A percentile compares a stretch with the other conserved stretches of the same genome.
phyloP scores from a whole-genome alignment of 179 eudicot genomes.

The Beta corolliflora region DNA sequence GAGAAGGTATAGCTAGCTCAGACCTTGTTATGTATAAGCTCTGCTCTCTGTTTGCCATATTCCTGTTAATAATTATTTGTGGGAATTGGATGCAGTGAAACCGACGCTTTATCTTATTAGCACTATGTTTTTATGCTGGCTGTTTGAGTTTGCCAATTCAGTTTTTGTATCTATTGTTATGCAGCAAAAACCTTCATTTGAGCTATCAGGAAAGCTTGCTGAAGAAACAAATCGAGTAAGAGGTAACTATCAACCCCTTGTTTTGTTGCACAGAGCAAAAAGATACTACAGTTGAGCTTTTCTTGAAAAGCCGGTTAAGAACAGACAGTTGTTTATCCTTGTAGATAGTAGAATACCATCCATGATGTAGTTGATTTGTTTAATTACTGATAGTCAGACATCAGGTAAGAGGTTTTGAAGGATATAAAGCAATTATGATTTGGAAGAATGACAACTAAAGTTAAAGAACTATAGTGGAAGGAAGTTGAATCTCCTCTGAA shows the following conservation, averaged over 20 bases:
- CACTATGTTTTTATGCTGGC: background rate
- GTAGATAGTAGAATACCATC: background rate
- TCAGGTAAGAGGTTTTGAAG: background rate
- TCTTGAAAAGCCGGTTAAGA: background rate
- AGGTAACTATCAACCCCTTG: slow-evolving; percentile 46
- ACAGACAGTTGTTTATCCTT: background rate
- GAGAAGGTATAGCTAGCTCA: slow-evolving; percentile 51
- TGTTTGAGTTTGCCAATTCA: background rate
- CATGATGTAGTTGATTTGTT: background rate
- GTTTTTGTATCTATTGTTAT: slow-evolving; percentile 8
- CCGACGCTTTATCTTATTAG: background rate
- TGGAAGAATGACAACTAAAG: background rate
- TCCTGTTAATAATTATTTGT: background rate
- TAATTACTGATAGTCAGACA: background rate
- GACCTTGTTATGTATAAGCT: background rate
- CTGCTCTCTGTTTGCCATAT: slow-evolving; percentile 6
- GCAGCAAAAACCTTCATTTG: slow-evolving; percentile 96
- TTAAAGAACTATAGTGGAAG: background rate
- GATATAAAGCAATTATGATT: background rate
- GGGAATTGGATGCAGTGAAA: background rate
- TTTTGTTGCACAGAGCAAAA: background rate
- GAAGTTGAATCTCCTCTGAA: background rate
- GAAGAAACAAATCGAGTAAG: slow-evolving; percentile 92
- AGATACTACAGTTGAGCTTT: background rate
- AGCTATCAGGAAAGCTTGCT: slow-evolving; percentile 97